Percentiles rank a stretch among this genome's conserved stretches.
These are phyloP conservation scores for Pogostemon cablin DNA, from an alignment of 257 asterid genomes.

Conservation along the genomic window DNA sequence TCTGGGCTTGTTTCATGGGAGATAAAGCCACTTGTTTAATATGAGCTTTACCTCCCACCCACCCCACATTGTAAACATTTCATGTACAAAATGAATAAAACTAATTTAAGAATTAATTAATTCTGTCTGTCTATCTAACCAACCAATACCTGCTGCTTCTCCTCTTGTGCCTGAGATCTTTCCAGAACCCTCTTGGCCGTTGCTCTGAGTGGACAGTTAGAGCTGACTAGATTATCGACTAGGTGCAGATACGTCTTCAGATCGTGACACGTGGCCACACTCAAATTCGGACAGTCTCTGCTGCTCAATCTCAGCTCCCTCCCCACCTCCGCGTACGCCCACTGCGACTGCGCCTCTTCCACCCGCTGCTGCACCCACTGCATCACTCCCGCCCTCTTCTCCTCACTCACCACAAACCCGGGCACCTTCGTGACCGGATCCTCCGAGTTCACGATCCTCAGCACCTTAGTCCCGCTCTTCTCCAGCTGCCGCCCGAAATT, in stretches of 20 bases:
- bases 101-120: not conserved
- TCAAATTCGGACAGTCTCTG: slow-evolving; percentile 54
- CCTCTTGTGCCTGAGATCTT: slow-evolving; percentile 26
- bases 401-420: slow-evolving; percentile 62
- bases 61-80: too few species aligned
- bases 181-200: slow-evolving; percentile 57
- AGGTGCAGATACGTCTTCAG: slow-evolving; percentile 80
- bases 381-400: slow-evolving; percentile 34
- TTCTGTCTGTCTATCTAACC: not conserved
- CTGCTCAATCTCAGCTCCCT: slow-evolving; percentile 74
- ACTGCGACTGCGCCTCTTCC: slow-evolving; percentile 67
- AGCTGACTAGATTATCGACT: slow-evolving; percentile 60
- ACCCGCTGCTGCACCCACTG: slow-evolving; percentile 59
- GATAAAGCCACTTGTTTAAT: not conserved
- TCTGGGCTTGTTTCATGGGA: not conserved
- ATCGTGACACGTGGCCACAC: slow-evolving; percentile 75
- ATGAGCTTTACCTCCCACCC: not conserved
- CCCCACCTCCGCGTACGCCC: slow-evolving; percentile 90
- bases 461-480: slow-evolving; percentile 61
- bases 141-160: slow-evolving; percentile 34
- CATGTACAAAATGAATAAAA: not conserved
- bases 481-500: slow-evolving; percentile 56
- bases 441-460: slow-evolving; percentile 73
- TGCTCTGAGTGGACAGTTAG: slow-evolving; percentile 66
- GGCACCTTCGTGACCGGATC: slow-evolving; percentile 84